Evolutionary conservation across 2,329 filamentous ascomycete genomes (phyloP), one percentile per base, ranked within the genome.

Genomic region (Lizonia empirigonia): DNA sequence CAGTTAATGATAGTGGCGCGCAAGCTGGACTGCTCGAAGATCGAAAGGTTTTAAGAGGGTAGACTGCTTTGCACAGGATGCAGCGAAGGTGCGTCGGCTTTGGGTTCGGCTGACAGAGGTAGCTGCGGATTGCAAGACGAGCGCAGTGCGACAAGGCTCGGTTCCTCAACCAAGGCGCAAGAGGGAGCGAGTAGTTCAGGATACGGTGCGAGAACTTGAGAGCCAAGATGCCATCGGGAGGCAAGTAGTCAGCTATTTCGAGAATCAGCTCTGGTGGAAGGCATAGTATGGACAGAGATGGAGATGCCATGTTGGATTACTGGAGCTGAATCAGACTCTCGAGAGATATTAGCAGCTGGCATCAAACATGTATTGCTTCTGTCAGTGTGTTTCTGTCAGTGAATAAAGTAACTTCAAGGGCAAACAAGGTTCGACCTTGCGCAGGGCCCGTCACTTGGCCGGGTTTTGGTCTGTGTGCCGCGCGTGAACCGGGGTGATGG

Each of bases 261-360:
- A 71, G 58, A 18, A 77, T 68, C 4, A 78, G 64, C 55, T 78
- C 76, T 23, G 66, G 60, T 8, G 76, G 76, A 7, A 78, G 70
- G 35, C 37, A 48, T 10, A 66, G 55, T 15, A 72, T 39, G 10
- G 52, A 55, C 29, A 39, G 30, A 18, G 44, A 16, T 2, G 51
- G 9, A 5, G 35, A 27, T 7, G 44, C 37, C 58, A 64, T 64
- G 15, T 13, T 39, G 2, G 22, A 32, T 8, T 15, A 20, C 10
- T 3, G 6, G 2, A 5, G 4, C 24, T n/a, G 16, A 13, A 6
- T 15, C 9, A 20, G 20, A 10, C 12, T 10, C 27, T n/a, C 16
- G 22, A 10, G 12, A n/a, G 22, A 13, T 18, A 29, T 19, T 13
- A 18, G 22, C n/a, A 16, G 12, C 40, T 13, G 30, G 27, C 22